Conservation (phyloP, 2,329 filamentous ascomycete species). For the Hortaea sp. region DNA sequence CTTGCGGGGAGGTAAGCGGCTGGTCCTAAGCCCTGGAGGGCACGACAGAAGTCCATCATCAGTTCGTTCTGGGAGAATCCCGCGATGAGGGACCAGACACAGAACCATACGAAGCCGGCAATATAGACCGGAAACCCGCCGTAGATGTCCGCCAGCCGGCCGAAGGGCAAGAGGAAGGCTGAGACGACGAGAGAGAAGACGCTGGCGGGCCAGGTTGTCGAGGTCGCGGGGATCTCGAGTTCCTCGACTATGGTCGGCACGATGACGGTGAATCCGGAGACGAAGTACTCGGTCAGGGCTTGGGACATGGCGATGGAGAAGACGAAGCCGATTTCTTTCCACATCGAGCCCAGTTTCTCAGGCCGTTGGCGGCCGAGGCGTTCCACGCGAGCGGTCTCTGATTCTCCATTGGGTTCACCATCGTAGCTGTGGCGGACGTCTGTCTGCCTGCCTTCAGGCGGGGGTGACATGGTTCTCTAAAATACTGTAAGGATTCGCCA, state of each 20-base stretch:
- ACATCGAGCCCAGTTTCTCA: slow-evolving; percentile 41
- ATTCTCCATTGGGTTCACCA: slow-evolving; percentile 5
- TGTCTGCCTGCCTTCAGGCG: too few species aligned
- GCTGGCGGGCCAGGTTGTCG: slow-evolving; percentile 45
- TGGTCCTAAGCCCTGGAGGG: slow-evolving; percentile 26
- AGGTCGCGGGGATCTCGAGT: slow-evolving; percentile 57
- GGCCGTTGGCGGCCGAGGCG: slow-evolving; percentile 54
- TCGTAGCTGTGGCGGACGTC: neutral
- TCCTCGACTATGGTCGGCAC: slow-evolving; percentile 54
- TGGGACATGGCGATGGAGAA: slow-evolving; percentile 36
- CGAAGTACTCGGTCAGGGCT: slow-evolving; percentile 53
- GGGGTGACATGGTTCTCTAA: too few species aligned
- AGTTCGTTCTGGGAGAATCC: slow-evolving; percentile 24
- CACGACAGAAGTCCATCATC: slow-evolving; percentile 27
- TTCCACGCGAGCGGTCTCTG: slow-evolving; percentile 38
- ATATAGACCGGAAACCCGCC: slow-evolving; percentile 54
- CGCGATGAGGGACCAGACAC: slow-evolving; percentile 23
- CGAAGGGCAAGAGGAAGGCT: slow-evolving; percentile 40
- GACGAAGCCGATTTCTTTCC: slow-evolving; percentile 53
- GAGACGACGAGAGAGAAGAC: slow-evolving; percentile 42
- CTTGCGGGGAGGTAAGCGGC: slow-evolving; percentile 26
- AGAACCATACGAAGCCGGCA: slow-evolving; percentile 41
- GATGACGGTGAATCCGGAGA: slow-evolving; percentile 63
- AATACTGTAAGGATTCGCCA: too few species aligned
- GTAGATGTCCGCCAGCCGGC: slow-evolving; percentile 44